These are phyloP conservation scores for Aspergillus costaricaensis DNA, from an alignment of 2,329 filamentous ascomycete species.

Conservation along the genomic window DNA sequence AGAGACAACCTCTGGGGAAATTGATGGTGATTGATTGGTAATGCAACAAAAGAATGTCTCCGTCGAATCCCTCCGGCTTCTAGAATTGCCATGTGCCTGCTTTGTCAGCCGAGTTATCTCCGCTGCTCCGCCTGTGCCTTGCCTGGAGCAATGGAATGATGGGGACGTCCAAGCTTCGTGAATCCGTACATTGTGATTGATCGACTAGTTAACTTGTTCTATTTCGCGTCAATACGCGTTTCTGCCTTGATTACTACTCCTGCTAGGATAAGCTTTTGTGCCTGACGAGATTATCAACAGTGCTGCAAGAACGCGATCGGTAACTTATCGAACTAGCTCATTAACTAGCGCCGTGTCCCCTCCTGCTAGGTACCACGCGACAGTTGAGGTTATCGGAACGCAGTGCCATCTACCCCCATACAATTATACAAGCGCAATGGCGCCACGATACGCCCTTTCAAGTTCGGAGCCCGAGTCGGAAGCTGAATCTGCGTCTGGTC, in stretches of 20 bases:
- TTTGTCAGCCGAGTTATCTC: slow-evolving; percentile 21
- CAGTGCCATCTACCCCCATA: not conserved
- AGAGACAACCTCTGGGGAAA: not conserved
- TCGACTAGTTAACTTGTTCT: too few relatives aligned
- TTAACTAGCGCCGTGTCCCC: not conserved
- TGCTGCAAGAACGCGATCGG: not conserved
- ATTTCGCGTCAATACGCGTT: too few relatives aligned
- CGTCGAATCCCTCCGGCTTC: not conserved
- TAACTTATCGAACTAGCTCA: not conserved
- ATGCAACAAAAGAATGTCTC: not conserved
- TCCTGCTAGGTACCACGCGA: not conserved
- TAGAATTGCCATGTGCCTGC: not conserved
- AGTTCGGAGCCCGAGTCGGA: slow-evolving; percentile 31
- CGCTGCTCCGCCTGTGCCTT: slow-evolving; percentile 2
- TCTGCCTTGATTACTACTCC: too few relatives aligned
- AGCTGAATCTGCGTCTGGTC: slow-evolving; percentile 22
- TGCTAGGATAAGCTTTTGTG: not conserved
- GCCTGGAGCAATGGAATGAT: not conserved
- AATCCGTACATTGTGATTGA: too few relatives aligned
- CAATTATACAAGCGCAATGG: slow-evolving; percentile 24
- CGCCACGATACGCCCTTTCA: slow-evolving; percentile 33
- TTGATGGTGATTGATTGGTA: not conserved
- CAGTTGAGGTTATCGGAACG: not conserved
- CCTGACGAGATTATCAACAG: not conserved
- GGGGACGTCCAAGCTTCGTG: too few relatives aligned